Base-by-base conservation (phyloP, 257 asterid species). In the Fraxinus anomala region DNA sequence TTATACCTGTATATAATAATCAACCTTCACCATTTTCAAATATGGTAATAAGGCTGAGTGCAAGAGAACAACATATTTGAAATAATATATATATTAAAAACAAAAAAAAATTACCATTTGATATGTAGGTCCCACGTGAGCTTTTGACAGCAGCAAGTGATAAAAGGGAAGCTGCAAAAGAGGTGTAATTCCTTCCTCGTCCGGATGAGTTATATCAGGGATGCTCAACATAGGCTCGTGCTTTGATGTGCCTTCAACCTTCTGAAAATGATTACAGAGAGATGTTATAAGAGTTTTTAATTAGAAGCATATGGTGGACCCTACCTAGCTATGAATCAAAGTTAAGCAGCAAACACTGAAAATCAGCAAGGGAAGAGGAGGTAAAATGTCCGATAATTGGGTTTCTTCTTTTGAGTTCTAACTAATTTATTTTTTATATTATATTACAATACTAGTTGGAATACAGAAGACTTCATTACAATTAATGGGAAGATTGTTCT, bases 251-350 rank as follows among this genome's bases (percentile, higher is more conserved):
- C 30, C 33, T 61, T 61, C 68, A 61, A 61, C 28, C 68, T 21
- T 61, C 66, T 56, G 69, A 63, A 63, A 63, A 8, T 26, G 69
- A 63, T 23, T 6, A 63, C 69, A 63, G n/a, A 61, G 68, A 63
- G 36, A 59, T 0, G 13, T 14, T n/a, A 2, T 21, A 23, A 23
- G 67, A 59, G 31, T 59, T 56, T n/a, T 59, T 59, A 8, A n/a
- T 59, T 59, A 8, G 28, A 9, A 21, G 30, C 12, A 24, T 0
- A 9, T 24, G 36, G 13, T 26, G 36, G 1, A 4, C 34, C 17
- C 34, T 63, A 63, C 33, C 21, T 31, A 63, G 34, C 69, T 63
- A 63, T 11, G 69, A 26, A 23, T 63, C 34, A 26, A 63, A 63
- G 16, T 59, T 26, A 23, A 24, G 8, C 3, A 23, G 33, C 69